A percentile compares a stretch with the other conserved stretches of the same genome.
phyloP scores from a whole-genome alignment of 2,329 filamentous ascomycete species.

The Ustulina deusta region DNA sequence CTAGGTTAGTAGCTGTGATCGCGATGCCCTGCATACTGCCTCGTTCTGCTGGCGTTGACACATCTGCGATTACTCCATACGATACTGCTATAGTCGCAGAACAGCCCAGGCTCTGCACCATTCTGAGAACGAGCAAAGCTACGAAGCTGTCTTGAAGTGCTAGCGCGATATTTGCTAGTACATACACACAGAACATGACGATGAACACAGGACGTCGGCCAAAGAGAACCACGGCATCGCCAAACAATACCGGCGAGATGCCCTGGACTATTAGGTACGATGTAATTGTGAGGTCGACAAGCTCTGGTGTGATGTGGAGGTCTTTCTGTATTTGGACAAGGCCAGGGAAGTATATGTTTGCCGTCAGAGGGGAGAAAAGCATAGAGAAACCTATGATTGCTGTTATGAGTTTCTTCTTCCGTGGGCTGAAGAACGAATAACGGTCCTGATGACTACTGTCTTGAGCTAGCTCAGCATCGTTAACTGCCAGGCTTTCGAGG shows the following conservation, averaged over 20 bases:
- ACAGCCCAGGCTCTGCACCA: constrained; percentile 37
- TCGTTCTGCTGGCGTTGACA: constrained; percentile 40
- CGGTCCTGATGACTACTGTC: not conserved
- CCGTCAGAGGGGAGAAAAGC: not conserved
- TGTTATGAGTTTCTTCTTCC: not conserved
- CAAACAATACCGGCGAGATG: not conserved
- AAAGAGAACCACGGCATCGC: constrained; percentile 53
- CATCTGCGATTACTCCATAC: constrained; percentile 42
- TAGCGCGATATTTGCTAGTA: constrained; percentile 49
- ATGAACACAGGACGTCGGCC: constrained; percentile 57
- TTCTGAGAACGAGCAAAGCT: constrained; percentile 32
- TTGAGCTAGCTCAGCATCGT: not conserved
- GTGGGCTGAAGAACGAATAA: not conserved
- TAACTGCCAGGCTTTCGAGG: not conserved
- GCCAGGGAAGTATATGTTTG: constrained; percentile 1
- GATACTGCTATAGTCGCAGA: constrained; percentile 34
- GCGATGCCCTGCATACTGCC: constrained; percentile 34
- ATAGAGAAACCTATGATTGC: not conserved
- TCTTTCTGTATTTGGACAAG: not conserved
- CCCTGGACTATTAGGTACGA: constrained; percentile 1
- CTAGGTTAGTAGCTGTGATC: constrained; percentile 26
- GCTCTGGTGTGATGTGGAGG: not conserved
- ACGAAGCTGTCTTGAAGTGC: constrained; percentile 33
- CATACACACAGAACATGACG: constrained; percentile 53
- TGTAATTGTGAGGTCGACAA: not conserved